These are phyloP conservation scores for Ascodesmis nigricans DNA, from an alignment of 495 filamentous ascomycete genomes.

Conservation along the genomic window DNA sequence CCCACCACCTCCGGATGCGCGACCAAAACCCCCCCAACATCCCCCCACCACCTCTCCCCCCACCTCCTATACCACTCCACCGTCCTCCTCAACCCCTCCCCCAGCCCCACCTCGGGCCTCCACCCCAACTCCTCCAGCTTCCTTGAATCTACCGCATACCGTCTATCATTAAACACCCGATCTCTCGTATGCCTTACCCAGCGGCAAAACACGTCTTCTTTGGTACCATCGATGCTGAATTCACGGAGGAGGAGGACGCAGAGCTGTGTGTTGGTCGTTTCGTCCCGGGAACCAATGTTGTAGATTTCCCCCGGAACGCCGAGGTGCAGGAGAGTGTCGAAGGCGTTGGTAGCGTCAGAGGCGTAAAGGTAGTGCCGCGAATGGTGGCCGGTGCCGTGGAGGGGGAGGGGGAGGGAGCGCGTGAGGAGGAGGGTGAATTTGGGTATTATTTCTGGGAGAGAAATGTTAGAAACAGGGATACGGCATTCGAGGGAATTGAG, in stretches of 20 bases:
- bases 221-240: slow-evolving; percentile 26
- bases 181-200: slow-evolving; percentile 46
- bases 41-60: slow-evolving; percentile 47
- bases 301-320: slow-evolving; percentile 44
- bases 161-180: slow-evolving; percentile 49
- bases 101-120: slow-evolving; percentile 38
- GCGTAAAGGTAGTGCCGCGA: slow-evolving; percentile 49
- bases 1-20: slow-evolving; percentile 34
- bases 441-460: slow-evolving; percentile 49
- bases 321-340: slow-evolving; percentile 55
- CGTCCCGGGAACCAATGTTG: slow-evolving; percentile 47
- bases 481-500: not conserved
- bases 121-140: slow-evolving; percentile 46
- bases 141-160: slow-evolving; percentile 43
- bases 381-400: slow-evolving; percentile 48
- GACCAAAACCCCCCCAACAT: slow-evolving; percentile 40
- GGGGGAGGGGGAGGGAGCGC: slow-evolving; percentile 32
- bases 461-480: slow-evolving; percentile 15
- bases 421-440: slow-evolving; percentile 47
- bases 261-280: slow-evolving; percentile 40
- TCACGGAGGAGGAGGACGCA: slow-evolving; percentile 35
- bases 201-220: slow-evolving; percentile 26
- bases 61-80: slow-evolving; percentile 48
- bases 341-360: slow-evolving; percentile 51
- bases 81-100: slow-evolving; percentile 38